Evolutionary conservation across 345 rosid species (phyloP).

Genomic region (Bruguiera gymnorhiza): DNA sequence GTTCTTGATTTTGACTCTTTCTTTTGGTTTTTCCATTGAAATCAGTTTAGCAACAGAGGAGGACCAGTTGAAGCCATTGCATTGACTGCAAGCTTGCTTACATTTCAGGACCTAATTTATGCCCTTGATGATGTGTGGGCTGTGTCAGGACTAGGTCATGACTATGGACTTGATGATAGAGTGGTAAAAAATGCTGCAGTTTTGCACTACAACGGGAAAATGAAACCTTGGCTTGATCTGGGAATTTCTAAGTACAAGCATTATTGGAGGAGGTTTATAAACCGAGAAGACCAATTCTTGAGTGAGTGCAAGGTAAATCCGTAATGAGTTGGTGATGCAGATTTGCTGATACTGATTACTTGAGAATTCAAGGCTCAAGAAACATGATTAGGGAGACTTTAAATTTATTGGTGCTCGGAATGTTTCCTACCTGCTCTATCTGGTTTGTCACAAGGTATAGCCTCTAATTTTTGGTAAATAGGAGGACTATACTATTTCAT

Average conservation of each 20-base stretch:
- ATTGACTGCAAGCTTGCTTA: conserved; percentile 25
- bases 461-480: conserved; percentile 30
- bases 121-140: conserved; percentile 21
- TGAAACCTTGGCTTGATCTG: conserved; percentile 38
- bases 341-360: conserved; percentile 3
- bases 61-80: conserved; percentile 44
- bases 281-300: conserved; percentile 18
- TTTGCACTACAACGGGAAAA: conserved; percentile 32
- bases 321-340: conserved; percentile 23
- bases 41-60: conserved; percentile 42
- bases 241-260: conserved; percentile 29
- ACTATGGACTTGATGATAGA: conserved; percentile 17
- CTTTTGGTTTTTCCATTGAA: conserved; percentile 8
- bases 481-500: not conserved
- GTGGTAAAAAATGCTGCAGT: conserved; percentile 23
- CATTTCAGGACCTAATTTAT: conserved; percentile 25
- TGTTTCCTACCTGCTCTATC: conserved; percentile 22
- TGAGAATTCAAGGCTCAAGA: conserved; percentile 16
- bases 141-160: conserved; percentile 30
- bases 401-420: conserved; percentile 19
- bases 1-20: not conserved
- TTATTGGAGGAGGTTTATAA: conserved; percentile 29
- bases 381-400: conserved; percentile 11
- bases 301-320: conserved; percentile 40
- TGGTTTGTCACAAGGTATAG: conserved; percentile 10